These are phyloP conservation scores for Avena atlantica DNA, from an alignment of 176 grass and related monocot species.

Conservation along the genomic window DNA sequence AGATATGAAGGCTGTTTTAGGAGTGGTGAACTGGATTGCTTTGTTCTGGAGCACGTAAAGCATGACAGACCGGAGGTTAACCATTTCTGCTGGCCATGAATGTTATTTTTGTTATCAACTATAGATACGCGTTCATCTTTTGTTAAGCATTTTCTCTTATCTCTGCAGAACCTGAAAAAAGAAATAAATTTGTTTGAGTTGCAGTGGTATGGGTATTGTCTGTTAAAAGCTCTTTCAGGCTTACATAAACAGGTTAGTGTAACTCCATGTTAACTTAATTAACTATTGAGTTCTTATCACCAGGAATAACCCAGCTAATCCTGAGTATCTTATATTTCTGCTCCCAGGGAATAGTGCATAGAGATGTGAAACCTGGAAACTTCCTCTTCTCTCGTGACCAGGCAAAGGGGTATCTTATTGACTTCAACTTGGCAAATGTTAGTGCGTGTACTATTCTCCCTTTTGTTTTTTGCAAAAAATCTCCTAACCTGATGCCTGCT, in stretches of 20 bases:
- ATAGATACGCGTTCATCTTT: conserved; percentile 19
- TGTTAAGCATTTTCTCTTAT: conserved; percentile 45
- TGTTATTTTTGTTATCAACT: conserved; percentile 28
- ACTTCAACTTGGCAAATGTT: conserved; percentile 96
- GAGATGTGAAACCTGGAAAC: conserved; percentile 97
- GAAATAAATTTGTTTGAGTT: conserved; percentile 75
- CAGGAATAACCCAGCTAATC: conserved; percentile 14
- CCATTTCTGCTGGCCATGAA: background rate
- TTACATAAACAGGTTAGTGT: conserved; percentile 86
- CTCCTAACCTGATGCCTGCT: conserved; percentile 27
- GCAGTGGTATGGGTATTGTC: conserved; percentile 80
- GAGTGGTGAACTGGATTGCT: conserved; percentile 76
- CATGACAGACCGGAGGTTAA: conserved; percentile 95
- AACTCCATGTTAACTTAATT: conserved; percentile 37
- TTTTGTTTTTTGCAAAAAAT: background rate
- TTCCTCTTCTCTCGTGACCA: conserved; percentile 86
- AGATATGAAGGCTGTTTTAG: conserved; percentile 71
- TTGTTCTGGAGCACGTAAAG: conserved; percentile 88
- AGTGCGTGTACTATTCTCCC: conserved; percentile 33
- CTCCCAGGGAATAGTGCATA: conserved; percentile 84
- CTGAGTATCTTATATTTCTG: conserved; percentile 35
- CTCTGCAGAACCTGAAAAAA: conserved; percentile 70
- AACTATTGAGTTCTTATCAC: conserved; percentile 13
- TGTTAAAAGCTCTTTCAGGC: conserved; percentile 84
- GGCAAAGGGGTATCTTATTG: conserved; percentile 84